A percentile compares a stretch with the other conserved stretches of the same genome.
Conservation (phyloP, 2,329 filamentous ascomycete genomes). For the Dactylellina sp. region DNA sequence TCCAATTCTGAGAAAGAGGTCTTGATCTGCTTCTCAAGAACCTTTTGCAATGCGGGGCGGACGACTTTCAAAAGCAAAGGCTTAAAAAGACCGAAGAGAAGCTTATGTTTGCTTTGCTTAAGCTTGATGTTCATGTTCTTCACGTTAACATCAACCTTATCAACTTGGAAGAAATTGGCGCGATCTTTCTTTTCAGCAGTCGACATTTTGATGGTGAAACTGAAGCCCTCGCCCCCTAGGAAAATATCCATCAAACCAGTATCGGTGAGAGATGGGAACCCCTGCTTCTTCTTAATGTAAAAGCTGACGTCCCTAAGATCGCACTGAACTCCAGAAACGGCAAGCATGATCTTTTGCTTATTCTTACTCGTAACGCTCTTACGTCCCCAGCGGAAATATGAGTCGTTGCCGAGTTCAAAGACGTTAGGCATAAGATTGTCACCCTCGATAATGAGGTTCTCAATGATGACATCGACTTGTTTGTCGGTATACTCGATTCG, state of each 20-base stretch:
- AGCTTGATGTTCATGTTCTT: conserved; percentile 87
- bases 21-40: conserved; percentile 87
- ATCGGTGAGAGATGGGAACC: conserved; percentile 88
- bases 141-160: conserved; percentile 85
- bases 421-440: conserved; percentile 97
- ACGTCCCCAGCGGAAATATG: conserved; percentile 94
- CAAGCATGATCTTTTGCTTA: conserved; percentile 85
- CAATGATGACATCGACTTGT: conserved; percentile 86
- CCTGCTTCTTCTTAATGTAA: conserved; percentile 93
- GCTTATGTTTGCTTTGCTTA: conserved; percentile 94
- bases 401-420: conserved; percentile 87
- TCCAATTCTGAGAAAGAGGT: conserved; percentile 83
- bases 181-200: conserved; percentile 80
- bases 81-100: conserved; percentile 87
- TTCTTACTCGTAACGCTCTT: conserved; percentile 85
- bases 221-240: conserved; percentile 86
- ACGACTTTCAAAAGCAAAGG: conserved; percentile 85
- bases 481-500: conserved; percentile 91
- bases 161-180: conserved; percentile 92
- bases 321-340: conserved; percentile 90
- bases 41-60: conserved; percentile 85
- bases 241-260: conserved; percentile 89
- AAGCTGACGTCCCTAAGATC: conserved; percentile 89
- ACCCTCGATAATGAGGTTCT: conserved; percentile 94
- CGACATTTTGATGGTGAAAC: conserved; percentile 90